These are phyloP conservation scores for Colletotrichum cordylinicola DNA, from an alignment of 2,329 filamentous ascomycete species.

Conservation along the genomic window DNA sequence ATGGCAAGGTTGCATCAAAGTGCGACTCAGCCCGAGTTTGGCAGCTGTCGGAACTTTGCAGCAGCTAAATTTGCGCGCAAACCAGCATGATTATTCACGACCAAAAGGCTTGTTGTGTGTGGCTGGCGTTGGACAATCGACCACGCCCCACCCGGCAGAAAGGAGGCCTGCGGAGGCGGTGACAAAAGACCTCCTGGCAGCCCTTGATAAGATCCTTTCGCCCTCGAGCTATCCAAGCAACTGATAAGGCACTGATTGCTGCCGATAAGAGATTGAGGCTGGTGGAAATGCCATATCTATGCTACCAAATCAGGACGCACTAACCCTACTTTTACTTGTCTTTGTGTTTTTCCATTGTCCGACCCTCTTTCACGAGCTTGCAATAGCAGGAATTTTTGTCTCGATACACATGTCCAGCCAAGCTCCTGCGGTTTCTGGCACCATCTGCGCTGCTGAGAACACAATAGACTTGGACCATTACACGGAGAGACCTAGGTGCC, in stretches of 20 bases:
- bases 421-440: not conserved
- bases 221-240: not conserved
- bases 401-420: not conserved
- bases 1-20: not conserved
- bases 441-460: not conserved
- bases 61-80: not conserved
- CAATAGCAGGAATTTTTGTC: not conserved
- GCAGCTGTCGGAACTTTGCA: not conserved
- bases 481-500: not conserved
- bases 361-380: not conserved
- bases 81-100: not conserved
- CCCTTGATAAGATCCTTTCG: not conserved
- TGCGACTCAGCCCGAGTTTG: not conserved
- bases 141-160: not conserved
- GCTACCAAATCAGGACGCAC: not conserved
- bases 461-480: fast-evolving
- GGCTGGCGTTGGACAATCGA: not conserved
- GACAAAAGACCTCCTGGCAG: not conserved
- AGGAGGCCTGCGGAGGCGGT: not conserved
- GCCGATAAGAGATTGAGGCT: not conserved
- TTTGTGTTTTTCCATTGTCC: not conserved
- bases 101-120: not conserved
- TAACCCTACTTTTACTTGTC: not conserved
- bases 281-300: not conserved
- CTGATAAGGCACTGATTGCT: not conserved